phyloP scores from a whole-genome alignment of 2,329 filamentous ascomycete genomes.

The Penicillium sp. region DNA sequence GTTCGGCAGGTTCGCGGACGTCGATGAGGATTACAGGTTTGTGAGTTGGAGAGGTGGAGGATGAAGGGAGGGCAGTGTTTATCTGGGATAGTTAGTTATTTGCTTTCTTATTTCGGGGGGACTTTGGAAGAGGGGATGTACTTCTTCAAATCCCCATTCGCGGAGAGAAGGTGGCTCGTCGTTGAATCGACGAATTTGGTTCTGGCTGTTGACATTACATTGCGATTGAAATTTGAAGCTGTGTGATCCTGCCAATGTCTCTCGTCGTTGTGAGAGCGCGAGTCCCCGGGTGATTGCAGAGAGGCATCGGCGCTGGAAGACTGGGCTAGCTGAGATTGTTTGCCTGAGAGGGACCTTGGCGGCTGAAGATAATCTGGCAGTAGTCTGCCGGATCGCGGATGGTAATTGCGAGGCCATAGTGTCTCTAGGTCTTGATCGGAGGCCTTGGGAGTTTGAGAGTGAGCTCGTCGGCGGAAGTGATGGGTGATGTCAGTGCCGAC shows the following conservation, averaged over 20 bases:
- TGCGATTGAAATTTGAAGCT: neutral
- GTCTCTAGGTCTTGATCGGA: neutral
- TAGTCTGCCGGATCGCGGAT: slow-evolving; percentile 12
- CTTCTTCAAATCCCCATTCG: slow-evolving; percentile 38
- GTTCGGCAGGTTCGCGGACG: slow-evolving; percentile 49
- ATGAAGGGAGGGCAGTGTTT: slow-evolving; percentile 32
- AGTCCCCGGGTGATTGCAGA: slow-evolving; percentile 17
- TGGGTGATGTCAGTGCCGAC: slow-evolving; percentile 24
- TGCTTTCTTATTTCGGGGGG: too few relatives aligned
- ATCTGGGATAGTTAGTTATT: slow-evolving; percentile 26
- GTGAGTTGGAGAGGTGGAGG: slow-evolving; percentile 22
- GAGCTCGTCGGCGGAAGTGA: slow-evolving; percentile 2
- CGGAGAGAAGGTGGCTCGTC: slow-evolving; percentile 16
- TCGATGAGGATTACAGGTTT: slow-evolving; percentile 41
- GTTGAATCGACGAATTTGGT: slow-evolving; percentile 24
- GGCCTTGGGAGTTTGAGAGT: neutral
- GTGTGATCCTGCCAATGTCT: neutral
- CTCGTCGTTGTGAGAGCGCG: slow-evolving; percentile 1
- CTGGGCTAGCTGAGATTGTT: slow-evolving; percentile 1
- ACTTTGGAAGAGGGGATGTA: slow-evolving; percentile 15
- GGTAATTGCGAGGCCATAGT: slow-evolving; percentile 16
- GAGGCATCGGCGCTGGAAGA: slow-evolving; percentile 9
- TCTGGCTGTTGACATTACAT: neutral
- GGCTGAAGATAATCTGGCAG: slow-evolving; percentile 1
- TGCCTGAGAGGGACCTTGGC: slow-evolving; percentile 8